Conservation (phyloP, 192 early-diverging fungal genomes). For the Pilobolus umbonatus region DNA sequence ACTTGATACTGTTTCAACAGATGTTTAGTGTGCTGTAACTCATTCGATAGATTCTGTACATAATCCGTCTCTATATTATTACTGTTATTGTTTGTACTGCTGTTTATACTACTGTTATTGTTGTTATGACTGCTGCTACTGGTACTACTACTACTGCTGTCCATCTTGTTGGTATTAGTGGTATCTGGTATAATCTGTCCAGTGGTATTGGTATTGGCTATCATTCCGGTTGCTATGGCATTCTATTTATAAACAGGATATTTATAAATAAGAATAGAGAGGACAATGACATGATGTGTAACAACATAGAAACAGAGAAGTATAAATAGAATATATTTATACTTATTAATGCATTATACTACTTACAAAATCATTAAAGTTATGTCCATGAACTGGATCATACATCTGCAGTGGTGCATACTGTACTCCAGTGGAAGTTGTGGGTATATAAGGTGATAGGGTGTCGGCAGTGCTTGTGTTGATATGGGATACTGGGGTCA, state of each 20-base stretch:
- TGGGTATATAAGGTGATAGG: background rate
- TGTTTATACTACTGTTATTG: too few relatives aligned
- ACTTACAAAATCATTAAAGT: too few relatives aligned
- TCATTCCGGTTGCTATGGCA: background rate
- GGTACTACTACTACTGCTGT: too few relatives aligned
- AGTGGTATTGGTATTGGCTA: constrained; percentile 6
- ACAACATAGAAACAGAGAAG: too few relatives aligned
- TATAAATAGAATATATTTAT: too few relatives aligned
- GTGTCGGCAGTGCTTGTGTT: background rate
- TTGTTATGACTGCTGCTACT: too few relatives aligned
- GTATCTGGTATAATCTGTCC: too few relatives aligned
- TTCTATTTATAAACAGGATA: background rate
- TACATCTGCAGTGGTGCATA: background rate
- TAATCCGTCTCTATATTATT: background rate
- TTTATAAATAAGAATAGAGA: background rate
- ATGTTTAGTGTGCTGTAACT: constrained; percentile 2
- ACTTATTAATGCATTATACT: too few relatives aligned
- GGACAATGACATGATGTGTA: background rate
- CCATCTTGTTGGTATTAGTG: too few relatives aligned
- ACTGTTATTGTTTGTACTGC: background rate
- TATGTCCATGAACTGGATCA: background rate
- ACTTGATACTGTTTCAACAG: constrained; percentile 3
- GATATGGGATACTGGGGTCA: too few relatives aligned
- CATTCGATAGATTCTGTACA: background rate
- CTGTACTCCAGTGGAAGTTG: background rate